These are phyloP conservation scores for Pleurotus sapidus DNA, from an alignment of 768 basidiomycete species.

Conservation along the genomic window DNA sequence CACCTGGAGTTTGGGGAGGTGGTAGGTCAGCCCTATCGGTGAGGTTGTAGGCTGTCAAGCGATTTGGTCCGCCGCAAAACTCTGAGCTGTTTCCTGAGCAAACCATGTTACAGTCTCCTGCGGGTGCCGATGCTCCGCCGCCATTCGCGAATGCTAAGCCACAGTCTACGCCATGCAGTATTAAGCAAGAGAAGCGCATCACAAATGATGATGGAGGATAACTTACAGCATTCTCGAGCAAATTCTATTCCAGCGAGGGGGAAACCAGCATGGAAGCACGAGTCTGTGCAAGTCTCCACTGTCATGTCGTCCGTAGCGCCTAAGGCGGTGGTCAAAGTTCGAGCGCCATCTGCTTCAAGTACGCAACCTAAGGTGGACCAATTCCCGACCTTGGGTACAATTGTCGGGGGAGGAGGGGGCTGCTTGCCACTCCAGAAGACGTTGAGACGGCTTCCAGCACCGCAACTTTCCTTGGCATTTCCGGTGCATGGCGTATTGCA, in stretches of 20 bases:
- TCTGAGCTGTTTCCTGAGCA: conserved; percentile 63
- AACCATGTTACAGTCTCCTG: conserved; percentile 62
- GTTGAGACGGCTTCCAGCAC: conserved; percentile 56
- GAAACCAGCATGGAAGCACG: conserved; percentile 55
- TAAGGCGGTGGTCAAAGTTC: conserved; percentile 35
- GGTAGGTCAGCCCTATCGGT: conserved; percentile 55
- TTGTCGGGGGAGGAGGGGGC: conserved; percentile 54
- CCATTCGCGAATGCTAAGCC: conserved; percentile 38
- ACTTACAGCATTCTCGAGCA: conserved; percentile 54
- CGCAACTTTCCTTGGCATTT: conserved; percentile 54
- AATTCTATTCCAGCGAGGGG: conserved; percentile 37
- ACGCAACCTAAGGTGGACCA: conserved; percentile 77
- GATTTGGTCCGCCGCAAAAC: conserved; percentile 72
- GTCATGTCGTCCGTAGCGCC: conserved; percentile 42
- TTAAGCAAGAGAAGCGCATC: conserved; percentile 7
- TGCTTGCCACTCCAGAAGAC: conserved; percentile 60
- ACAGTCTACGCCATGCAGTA: conserved; percentile 38
- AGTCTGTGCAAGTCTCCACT: conserved; percentile 55
- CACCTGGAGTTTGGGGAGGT: conserved; percentile 31
- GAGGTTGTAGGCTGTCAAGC: conserved; percentile 67
- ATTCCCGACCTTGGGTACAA: conserved; percentile 51
- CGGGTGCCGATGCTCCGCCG: conserved; percentile 41
- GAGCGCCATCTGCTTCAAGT: conserved; percentile 40
- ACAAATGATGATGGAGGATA: conserved; percentile 5
- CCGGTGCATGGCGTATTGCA: conserved; percentile 66